Evolutionary conservation across 805 yeast species (phyloP).

Genomic region (Pichia scutulata): DNA sequence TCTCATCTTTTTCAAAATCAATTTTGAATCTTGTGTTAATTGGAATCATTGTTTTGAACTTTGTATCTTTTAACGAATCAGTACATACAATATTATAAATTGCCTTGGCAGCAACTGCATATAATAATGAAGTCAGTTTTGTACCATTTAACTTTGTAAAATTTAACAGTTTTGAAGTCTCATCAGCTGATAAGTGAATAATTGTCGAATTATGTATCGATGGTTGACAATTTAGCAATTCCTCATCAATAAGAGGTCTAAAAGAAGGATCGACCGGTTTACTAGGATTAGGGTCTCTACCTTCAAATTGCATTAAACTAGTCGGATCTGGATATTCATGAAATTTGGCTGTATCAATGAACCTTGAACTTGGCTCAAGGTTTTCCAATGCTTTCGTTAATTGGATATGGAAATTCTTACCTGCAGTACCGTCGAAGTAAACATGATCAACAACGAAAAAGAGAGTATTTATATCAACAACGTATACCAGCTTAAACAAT

Average conservation of each 20-base stretch:
- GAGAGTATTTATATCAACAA: neutral
- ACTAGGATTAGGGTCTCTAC: neutral
- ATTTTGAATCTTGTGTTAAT: constrained; percentile 7
- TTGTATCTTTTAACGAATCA: neutral
- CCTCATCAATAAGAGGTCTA: neutral
- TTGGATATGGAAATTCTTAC: constrained; percentile 7
- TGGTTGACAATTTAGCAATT: constrained; percentile 1
- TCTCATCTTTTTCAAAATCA: neutral
- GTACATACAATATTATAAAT: neutral
- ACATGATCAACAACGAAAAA: constrained; percentile 10
- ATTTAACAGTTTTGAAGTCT: neutral
- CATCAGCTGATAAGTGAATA: neutral
- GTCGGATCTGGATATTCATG: constrained; percentile 8
- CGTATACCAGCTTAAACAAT: constrained; percentile 7
- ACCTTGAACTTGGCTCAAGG: neutral
- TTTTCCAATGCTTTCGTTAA: neutral
- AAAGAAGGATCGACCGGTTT: neutral
- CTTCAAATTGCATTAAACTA: neutral
- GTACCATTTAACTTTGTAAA: neutral
- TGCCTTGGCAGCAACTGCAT: constrained; percentile 4
- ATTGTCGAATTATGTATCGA: constrained; percentile 2
- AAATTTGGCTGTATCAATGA: neutral
- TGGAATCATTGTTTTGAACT: constrained; percentile 7
- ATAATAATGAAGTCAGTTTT: constrained; percentile 9
- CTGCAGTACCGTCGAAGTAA: constrained; percentile 13